These are phyloP conservation scores for Aphanomyces euteiches DNA, from an alignment of 352 stramenopile species.

Conservation along the genomic window DNA sequence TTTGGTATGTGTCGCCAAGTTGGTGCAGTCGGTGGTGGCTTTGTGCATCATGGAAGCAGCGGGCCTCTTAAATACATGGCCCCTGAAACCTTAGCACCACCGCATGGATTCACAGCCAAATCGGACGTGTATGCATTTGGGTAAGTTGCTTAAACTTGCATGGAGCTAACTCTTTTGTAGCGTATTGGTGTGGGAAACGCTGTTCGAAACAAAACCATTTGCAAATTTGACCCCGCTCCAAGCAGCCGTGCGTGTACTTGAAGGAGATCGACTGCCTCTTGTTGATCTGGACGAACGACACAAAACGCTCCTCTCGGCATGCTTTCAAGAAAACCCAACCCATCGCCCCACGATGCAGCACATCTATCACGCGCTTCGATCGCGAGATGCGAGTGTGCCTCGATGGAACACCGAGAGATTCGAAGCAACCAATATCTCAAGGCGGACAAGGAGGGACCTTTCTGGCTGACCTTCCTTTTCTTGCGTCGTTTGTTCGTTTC, in stretches of 20 bases:
- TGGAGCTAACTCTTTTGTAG: not conserved
- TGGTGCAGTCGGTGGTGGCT: slow-evolving; percentile 44
- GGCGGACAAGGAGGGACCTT: not conserved
- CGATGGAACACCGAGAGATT: not conserved
- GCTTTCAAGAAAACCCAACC: slow-evolving; percentile 61
- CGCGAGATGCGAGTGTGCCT: too few relatives aligned
- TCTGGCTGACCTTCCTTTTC: not conserved
- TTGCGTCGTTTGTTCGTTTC: not conserved
- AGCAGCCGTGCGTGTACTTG: slow-evolving; percentile 59
- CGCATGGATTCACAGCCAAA: slow-evolving; percentile 66
- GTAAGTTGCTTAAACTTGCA: not conserved
- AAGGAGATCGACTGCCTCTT: slow-evolving; percentile 56
- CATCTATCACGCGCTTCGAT: slow-evolving; percentile 42
- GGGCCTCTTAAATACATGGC: slow-evolving; percentile 83
- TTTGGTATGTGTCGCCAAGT: slow-evolving; percentile 72
- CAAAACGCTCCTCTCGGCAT: slow-evolving; percentile 59
- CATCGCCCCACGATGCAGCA: slow-evolving; percentile 64
- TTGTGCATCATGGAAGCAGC: slow-evolving; percentile 57
- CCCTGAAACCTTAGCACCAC: slow-evolving; percentile 65
- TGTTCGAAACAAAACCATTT: slow-evolving; percentile 52
- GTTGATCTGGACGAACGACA: slow-evolving; percentile 47
- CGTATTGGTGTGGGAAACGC: slow-evolving; percentile 78
- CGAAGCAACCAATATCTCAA: not conserved
- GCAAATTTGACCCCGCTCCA: slow-evolving; percentile 54
- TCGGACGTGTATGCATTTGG: slow-evolving; percentile 82